phyloP scores from a whole-genome alignment of 306 rosid species.

The Vicia faba region DNA sequence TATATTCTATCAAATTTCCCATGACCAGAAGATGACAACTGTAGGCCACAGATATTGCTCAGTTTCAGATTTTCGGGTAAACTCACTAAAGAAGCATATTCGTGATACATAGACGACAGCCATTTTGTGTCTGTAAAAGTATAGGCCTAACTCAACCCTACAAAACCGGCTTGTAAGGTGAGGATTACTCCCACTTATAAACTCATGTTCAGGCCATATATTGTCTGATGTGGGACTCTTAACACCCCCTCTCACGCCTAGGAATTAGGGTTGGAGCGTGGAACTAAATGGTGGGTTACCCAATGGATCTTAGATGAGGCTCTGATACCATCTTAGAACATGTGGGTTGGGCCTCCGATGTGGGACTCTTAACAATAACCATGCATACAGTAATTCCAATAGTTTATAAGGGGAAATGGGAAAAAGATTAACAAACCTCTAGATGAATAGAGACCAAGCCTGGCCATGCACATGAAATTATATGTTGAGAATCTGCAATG shows the following conservation, averaged over 20 bases:
- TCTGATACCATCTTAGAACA: too few relatives aligned
- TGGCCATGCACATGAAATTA: constrained; percentile 83
- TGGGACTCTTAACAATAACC: too few relatives aligned
- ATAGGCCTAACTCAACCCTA: too few relatives aligned
- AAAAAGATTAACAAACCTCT: constrained; percentile 57
- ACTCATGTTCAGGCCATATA: too few relatives aligned
- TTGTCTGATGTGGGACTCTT: too few relatives aligned
- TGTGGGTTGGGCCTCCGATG: too few relatives aligned
- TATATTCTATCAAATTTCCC: constrained; percentile 12
- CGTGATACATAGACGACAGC: constrained; percentile 10
- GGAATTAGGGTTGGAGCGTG: too few relatives aligned
- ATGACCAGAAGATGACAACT: constrained; percentile 27
- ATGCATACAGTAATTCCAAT: constrained; percentile 25
- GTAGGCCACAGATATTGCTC: constrained; percentile 23
- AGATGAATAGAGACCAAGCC: constrained; percentile 79
- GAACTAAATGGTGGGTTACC: too few relatives aligned
- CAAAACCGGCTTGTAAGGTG: too few relatives aligned
- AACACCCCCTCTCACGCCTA: too few relatives aligned
- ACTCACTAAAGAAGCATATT: constrained; percentile 15
- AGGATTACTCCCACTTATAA: too few relatives aligned
- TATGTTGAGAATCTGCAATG: constrained; percentile 68
- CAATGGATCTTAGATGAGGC: too few relatives aligned
- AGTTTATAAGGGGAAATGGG: constrained; percentile 1
- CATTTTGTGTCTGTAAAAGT: constrained; percentile 5
- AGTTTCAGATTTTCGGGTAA: not conserved